Conservation (phyloP, 305 asterid species). For the Solanum hybrid region DNA sequence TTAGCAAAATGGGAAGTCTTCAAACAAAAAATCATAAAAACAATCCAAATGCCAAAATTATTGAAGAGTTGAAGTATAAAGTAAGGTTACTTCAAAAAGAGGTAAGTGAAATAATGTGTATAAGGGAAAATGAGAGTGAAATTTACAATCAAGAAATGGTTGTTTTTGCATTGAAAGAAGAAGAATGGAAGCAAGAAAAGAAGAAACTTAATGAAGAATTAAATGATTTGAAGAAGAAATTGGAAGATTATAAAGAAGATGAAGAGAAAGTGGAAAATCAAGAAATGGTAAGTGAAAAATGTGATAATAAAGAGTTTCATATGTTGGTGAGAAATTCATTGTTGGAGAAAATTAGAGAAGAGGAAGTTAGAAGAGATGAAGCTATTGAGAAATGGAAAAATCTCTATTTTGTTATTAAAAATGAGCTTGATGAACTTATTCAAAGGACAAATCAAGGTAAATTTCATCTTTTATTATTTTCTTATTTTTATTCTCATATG, state of each 20-base stretch:
- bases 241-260: slow-evolving; percentile 31
- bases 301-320: background rate
- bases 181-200: slow-evolving; percentile 65
- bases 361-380: slow-evolving; percentile 41
- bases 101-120: slow-evolving; percentile 48
- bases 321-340: background rate
- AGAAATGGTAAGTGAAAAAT: background rate
- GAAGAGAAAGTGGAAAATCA: slow-evolving; percentile 3
- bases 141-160: slow-evolving; percentile 47
- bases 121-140: slow-evolving; percentile 53
- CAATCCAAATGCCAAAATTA: slow-evolving; percentile 24
- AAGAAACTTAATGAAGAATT: slow-evolving; percentile 39
- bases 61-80: slow-evolving; percentile 46
- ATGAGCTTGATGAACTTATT: slow-evolving; percentile 85
- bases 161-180: slow-evolving; percentile 56
- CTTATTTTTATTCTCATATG: background rate
- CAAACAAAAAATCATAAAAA: slow-evolving; percentile 36
- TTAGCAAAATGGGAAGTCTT: slow-evolving; percentile 43
- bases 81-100: slow-evolving; percentile 45
- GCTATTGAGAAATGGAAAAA: slow-evolving; percentile 81
- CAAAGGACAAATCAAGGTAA: slow-evolving; percentile 53
- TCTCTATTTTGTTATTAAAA: slow-evolving; percentile 71
- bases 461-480: background rate
- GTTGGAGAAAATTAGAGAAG: slow-evolving; percentile 20
- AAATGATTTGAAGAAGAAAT: slow-evolving; percentile 28